phyloP scores from a whole-genome alignment of 2,329 filamentous ascomycete species.

The Remersonia thermophila region DNA sequence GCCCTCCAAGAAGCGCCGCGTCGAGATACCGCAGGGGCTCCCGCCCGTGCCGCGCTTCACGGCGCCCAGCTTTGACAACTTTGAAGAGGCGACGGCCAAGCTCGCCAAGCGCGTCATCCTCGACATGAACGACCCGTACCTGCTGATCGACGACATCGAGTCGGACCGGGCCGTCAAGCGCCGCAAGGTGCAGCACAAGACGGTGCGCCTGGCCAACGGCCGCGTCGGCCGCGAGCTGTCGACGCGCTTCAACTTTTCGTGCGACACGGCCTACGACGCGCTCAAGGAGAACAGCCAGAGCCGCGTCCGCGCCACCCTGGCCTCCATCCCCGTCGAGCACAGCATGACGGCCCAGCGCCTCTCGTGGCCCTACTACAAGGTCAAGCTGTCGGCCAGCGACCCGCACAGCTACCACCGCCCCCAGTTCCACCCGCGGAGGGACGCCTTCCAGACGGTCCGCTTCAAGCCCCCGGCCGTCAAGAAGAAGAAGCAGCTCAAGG shows the following conservation, averaged over 20 bases:
- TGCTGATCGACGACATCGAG: constrained; percentile 70
- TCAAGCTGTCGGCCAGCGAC: constrained; percentile 58
- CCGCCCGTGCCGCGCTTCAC: constrained; percentile 46
- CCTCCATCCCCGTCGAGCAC: constrained; percentile 87
- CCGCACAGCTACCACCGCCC: constrained; percentile 77
- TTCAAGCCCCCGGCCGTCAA: constrained; percentile 57
- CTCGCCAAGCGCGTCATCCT: constrained; percentile 69
- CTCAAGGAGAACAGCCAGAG: constrained; percentile 95
- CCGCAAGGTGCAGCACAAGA: constrained; percentile 40
- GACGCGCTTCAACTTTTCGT: constrained; percentile 87
- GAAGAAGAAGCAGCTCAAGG: constrained; percentile 74
- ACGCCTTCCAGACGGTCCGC: constrained; percentile 53
- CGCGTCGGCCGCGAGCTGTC: constrained; percentile 61
- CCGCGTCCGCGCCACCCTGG: constrained; percentile 86
- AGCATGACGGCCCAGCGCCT: constrained; percentile 82
- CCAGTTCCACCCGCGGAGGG: constrained; percentile 57
- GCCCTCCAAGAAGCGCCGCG: constrained; percentile 46
- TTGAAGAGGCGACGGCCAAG: constrained; percentile 58
- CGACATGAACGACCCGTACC: constrained; percentile 76
- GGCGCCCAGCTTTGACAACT: constrained; percentile 68
- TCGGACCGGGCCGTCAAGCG: constrained; percentile 51
- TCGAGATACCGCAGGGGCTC: constrained; percentile 40
- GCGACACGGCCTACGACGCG: constrained; percentile 89
- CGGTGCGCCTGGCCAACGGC: constrained; percentile 55
- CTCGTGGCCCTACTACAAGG: constrained; percentile 92